Conservation (phyloP, 1,139 yeast genomes). For the Geotrichum histeridarum region DNA sequence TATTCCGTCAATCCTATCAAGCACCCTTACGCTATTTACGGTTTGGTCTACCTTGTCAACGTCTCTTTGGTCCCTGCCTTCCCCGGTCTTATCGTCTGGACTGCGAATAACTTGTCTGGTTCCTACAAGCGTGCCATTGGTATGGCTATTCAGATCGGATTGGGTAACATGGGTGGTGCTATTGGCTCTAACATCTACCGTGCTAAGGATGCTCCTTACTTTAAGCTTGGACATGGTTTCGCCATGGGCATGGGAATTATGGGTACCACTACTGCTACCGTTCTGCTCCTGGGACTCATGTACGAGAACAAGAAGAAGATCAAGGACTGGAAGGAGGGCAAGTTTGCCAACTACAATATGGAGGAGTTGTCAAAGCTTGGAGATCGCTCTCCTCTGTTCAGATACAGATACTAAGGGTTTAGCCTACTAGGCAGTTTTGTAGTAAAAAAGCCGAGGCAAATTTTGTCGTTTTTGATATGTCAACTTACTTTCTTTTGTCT, state of each 20-base stretch:
- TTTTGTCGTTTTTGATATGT: too few relatives aligned
- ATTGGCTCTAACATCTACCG: constrained; percentile 39
- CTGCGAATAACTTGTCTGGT: constrained; percentile 40
- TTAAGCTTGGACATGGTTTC: constrained; percentile 34
- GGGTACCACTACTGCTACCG: constrained; percentile 16
- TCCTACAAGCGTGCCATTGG: constrained; percentile 40
- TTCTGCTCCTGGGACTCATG: constrained; percentile 23
- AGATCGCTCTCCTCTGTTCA: constrained; percentile 26
- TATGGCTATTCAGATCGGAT: constrained; percentile 41
- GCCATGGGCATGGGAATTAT: constrained; percentile 23
- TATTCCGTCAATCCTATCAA: constrained; percentile 14
- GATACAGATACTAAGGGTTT: too few relatives aligned
- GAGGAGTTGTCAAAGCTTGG: constrained; percentile 35
- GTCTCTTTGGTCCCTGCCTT: constrained; percentile 38
- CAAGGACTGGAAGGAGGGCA: constrained; percentile 28
- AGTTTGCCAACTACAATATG: constrained; percentile 29
- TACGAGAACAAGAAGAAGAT: constrained; percentile 28
- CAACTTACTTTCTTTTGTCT: too few relatives aligned
- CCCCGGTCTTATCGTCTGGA: constrained; percentile 41
- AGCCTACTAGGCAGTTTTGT: too few relatives aligned
- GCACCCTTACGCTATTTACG: constrained; percentile 29
- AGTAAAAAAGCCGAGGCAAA: too few relatives aligned
- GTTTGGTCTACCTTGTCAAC: constrained; percentile 38
- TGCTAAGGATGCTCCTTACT: constrained; percentile 34
- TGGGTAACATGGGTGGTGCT: constrained; percentile 42